Conservation (phyloP, 2,329 filamentous ascomycete species). For the Paraphoma sp. region DNA sequence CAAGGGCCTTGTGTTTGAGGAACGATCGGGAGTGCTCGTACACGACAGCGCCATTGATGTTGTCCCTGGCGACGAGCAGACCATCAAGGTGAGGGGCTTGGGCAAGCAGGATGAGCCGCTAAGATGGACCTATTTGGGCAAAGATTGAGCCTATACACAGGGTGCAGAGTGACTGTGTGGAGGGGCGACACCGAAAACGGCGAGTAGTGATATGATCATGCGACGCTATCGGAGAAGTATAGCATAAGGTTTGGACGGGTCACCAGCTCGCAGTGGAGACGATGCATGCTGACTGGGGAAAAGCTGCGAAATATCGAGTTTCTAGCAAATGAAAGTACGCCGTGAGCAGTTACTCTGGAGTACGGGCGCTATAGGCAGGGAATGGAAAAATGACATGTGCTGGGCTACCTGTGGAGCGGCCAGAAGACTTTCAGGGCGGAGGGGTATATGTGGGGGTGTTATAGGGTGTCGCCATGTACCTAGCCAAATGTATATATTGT, state of each 20-base stretch:
- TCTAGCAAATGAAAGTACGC: conserved; percentile 5
- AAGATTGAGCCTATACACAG: conserved; percentile 28
- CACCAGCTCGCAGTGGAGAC: conserved; percentile 4
- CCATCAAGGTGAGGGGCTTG: conserved; percentile 53
- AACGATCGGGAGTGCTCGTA: conserved; percentile 60
- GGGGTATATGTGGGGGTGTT: conserved; percentile 39
- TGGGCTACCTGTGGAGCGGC: conserved; percentile 22
- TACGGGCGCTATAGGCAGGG: conserved; percentile 28
- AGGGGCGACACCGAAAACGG: neutral
- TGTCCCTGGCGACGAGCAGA: conserved; percentile 64
- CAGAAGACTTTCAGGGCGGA: conserved; percentile 11
- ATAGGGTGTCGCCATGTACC: conserved; percentile 23
- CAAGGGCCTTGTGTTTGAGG: conserved; percentile 67
- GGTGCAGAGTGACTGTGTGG: conserved; percentile 5
- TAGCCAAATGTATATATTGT: conserved; percentile 24
- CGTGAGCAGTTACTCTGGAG: conserved; percentile 9
- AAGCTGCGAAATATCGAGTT: neutral
- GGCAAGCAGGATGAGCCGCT: conserved; percentile 47
- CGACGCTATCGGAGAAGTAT: conserved; percentile 7
- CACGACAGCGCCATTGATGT: conserved; percentile 65
- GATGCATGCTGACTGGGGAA: conserved; percentile 11
- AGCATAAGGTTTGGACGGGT: neutral
- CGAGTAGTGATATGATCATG: conserved; percentile 10
- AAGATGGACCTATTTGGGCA: conserved; percentile 55
- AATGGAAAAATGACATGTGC: conserved; percentile 19